phyloP scores from a whole-genome alignment of 2,329 filamentous ascomycete genomes.

The Cladosporium austrohemisphaericum region DNA sequence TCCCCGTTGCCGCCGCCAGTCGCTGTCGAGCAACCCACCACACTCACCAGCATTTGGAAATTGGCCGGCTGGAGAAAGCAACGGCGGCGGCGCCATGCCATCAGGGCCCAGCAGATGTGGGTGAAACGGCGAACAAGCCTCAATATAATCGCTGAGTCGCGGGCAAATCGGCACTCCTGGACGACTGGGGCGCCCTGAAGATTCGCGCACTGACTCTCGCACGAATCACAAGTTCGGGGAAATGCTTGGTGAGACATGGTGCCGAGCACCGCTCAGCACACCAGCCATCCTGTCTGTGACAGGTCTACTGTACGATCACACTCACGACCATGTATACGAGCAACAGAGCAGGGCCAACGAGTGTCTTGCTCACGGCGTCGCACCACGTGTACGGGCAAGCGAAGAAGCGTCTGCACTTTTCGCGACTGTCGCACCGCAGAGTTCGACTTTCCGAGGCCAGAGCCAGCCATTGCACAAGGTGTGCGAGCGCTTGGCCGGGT shows the following conservation, averaged over 20 bases:
- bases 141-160: conserved; percentile 5
- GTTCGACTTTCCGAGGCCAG: background rate
- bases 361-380: conserved; percentile 4
- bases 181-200: conserved; percentile 1
- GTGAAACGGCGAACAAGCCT: conserved; percentile 13
- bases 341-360: background rate
- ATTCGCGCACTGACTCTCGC: conserved; percentile 2
- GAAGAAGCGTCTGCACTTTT: background rate
- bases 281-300: conserved; percentile 5
- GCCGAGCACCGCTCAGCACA: background rate
- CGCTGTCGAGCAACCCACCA: background rate
- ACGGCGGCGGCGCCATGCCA: conserved; percentile 5
- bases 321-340: background rate
- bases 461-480: background rate
- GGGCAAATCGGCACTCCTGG: conserved; percentile 7
- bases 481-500: background rate
- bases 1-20: background rate
- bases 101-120: conserved; percentile 4
- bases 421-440: conserved; percentile 4
- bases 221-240: conserved; percentile 13
- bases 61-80: conserved; percentile 7
- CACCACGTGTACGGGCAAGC: conserved; percentile 1
- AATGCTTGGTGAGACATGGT: conserved; percentile 4
- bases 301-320: too few species aligned
- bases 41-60: background rate